A percentile compares a stretch with the other conserved stretches of the same genome.
phyloP scores from a whole-genome alignment of 202 grass and related monocot species.

The Panicum hallii region DNA sequence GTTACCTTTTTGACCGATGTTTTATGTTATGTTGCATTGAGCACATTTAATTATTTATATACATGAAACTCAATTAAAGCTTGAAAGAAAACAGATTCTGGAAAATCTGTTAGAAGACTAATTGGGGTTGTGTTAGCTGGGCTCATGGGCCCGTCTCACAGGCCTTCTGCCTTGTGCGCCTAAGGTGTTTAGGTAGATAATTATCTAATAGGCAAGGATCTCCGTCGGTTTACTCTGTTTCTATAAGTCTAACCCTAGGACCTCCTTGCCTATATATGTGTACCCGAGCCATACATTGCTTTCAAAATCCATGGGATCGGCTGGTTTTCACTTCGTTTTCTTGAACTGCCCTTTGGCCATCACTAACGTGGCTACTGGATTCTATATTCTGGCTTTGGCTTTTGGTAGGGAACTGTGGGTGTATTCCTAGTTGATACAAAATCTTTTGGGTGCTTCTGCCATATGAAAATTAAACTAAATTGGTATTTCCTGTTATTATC shows the following conservation, averaged over 20 bases:
- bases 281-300: no score
- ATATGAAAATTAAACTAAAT: neutral
- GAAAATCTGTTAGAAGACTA: neutral
- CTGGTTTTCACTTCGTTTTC: conserved; percentile 24
- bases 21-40: neutral
- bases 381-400: conserved; percentile 1
- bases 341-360: neutral
- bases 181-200: no score
- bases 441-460: neutral
- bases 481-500: neutral
- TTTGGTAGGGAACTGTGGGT: neutral
- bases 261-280: no score
- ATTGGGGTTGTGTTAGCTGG: no score
- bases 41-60: neutral
- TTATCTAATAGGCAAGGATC: no score
- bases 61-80: neutral
- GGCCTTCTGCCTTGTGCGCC: no score
- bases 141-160: no score
- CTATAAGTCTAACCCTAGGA: no score
- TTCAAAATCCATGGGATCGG: neutral
- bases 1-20: neutral
- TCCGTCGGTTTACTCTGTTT: no score
- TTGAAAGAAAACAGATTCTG: neutral
- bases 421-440: conserved; percentile 18
- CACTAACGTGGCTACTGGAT: neutral